Evolutionary conservation across 2,329 filamentous ascomycete species (phyloP).

Genomic region (Talaromyces sp.): DNA sequence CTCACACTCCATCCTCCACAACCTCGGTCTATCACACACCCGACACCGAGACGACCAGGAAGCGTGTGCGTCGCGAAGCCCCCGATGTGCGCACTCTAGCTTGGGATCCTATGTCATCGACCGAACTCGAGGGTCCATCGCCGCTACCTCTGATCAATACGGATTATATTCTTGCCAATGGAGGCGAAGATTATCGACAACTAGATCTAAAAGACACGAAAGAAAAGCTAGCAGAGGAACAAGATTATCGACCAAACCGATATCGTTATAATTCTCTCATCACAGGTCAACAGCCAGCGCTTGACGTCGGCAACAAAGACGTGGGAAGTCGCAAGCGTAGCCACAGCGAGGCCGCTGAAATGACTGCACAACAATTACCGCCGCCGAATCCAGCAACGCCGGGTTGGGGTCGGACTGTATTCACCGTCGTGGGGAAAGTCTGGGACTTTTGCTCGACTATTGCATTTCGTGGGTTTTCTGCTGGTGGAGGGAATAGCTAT

Average conservation of each 20-base stretch:
- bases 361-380: slow-evolving; percentile 19
- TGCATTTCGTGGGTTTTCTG: slow-evolving; percentile 79
- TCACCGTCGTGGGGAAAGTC: slow-evolving; percentile 59
- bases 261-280: slow-evolving; percentile 30
- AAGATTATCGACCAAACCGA: slow-evolving; percentile 43
- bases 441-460: slow-evolving; percentile 74
- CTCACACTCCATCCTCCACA: slow-evolving; percentile 16
- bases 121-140: slow-evolving; percentile 31
- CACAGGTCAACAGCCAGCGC: slow-evolving; percentile 27
- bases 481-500: slow-evolving; percentile 65
- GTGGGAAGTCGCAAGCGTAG: slow-evolving; percentile 22
- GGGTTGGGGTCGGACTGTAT: slow-evolving; percentile 42
- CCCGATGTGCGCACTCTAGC: slow-evolving; percentile 24
- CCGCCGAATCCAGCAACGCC: slow-evolving; percentile 18
- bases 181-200: slow-evolving; percentile 14
- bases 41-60: slow-evolving; percentile 23
- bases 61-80: slow-evolving; percentile 30
- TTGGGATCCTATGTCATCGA: slow-evolving; percentile 24
- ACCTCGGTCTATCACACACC: slow-evolving; percentile 13
- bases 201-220: slow-evolving; percentile 23
- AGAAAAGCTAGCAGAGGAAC: slow-evolving; percentile 27
- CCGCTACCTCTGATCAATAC: slow-evolving; percentile 40
- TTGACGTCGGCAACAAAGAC: slow-evolving; percentile 33
- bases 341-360: slow-evolving; percentile 16
- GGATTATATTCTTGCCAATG: slow-evolving; percentile 37